phyloP scores from a whole-genome alignment of 225 moss, liverwort and hornwort species.

The Marchantia paleacea region DNA sequence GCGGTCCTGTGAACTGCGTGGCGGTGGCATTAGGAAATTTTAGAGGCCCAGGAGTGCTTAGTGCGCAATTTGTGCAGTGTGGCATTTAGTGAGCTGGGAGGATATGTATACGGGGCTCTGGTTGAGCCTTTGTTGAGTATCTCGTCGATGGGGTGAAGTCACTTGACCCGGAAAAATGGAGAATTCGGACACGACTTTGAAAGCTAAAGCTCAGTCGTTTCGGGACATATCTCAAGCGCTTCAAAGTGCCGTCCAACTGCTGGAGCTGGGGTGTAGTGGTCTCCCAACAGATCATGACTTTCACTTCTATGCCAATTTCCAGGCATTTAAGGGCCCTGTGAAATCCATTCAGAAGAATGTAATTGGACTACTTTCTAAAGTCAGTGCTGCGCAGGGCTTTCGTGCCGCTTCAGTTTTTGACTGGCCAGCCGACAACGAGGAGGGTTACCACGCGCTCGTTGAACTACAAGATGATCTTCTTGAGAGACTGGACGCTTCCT shows the following conservation, averaged over 20 bases:
- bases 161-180: neutral
- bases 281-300: conserved; percentile 71
- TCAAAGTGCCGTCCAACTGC: conserved; percentile 21
- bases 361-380: conserved; percentile 49
- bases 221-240: conserved; percentile 13
- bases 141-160: too few species aligned
- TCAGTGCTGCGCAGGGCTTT: conserved; percentile 52
- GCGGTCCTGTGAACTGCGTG: too few species aligned
- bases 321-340: conserved; percentile 63
- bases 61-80: too few species aligned
- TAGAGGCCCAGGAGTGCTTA: too few species aligned
- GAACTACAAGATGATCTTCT: conserved; percentile 79
- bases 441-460: conserved; percentile 86
- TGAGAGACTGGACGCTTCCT: conserved; percentile 70
- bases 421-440: conserved; percentile 68
- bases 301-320: conserved; percentile 86
- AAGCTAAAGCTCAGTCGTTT: neutral
- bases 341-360: conserved; percentile 45
- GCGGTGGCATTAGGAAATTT: too few species aligned
- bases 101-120: too few species aligned
- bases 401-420: conserved; percentile 33
- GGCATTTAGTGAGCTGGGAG: too few species aligned
- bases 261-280: conserved; percentile 19
- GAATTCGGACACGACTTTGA: neutral
- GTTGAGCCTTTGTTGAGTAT: too few species aligned